Percentiles rank a stretch among this genome's conserved stretches.
phyloP scores from a whole-genome alignment of 225 moss, liverwort and hornwort species.

The Bryoerythrophyllum caledonicum region DNA sequence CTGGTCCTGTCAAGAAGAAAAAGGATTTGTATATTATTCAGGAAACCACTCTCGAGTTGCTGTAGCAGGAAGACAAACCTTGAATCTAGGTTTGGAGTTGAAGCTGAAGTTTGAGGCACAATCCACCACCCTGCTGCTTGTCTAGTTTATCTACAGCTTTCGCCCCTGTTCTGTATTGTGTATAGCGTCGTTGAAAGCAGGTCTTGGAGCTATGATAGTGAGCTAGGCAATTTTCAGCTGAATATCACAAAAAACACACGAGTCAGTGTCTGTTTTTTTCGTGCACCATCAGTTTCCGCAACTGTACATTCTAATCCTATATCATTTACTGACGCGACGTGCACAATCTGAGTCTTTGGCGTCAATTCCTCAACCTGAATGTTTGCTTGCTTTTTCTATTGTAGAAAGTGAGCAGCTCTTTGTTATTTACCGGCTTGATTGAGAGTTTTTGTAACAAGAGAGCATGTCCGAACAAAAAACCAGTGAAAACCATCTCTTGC shows the following conservation, averaged over 20 bases:
- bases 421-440: not conserved
- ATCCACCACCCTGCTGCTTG: conserved; percentile 17
- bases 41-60: conserved; percentile 5
- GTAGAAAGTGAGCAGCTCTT: not conserved
- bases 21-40: conserved; percentile 29
- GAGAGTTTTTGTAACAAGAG: not conserved
- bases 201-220: conserved; percentile 26
- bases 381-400: not conserved
- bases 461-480: not conserved
- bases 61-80: conserved; percentile 11
- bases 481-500: not conserved
- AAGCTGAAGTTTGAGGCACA: conserved; percentile 15
- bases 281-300: conserved; percentile 14
- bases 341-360: not conserved
- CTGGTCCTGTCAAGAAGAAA: conserved; percentile 16
- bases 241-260: conserved; percentile 15
- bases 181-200: conserved; percentile 30
- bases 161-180: conserved; percentile 19
- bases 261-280: not conserved
- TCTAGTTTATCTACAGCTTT: not conserved
- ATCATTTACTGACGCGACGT: conserved; percentile 12
- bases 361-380: not conserved
- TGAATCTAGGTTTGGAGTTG: conserved; percentile 27
- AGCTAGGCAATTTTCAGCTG: conserved; percentile 35
- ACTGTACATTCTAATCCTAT: conserved; percentile 21